Evolutionary conservation across 2,329 filamentous ascomycete genomes (phyloP), one percentile per base, ranked within the genome.

Genomic region (Claviceps sp.): DNA sequence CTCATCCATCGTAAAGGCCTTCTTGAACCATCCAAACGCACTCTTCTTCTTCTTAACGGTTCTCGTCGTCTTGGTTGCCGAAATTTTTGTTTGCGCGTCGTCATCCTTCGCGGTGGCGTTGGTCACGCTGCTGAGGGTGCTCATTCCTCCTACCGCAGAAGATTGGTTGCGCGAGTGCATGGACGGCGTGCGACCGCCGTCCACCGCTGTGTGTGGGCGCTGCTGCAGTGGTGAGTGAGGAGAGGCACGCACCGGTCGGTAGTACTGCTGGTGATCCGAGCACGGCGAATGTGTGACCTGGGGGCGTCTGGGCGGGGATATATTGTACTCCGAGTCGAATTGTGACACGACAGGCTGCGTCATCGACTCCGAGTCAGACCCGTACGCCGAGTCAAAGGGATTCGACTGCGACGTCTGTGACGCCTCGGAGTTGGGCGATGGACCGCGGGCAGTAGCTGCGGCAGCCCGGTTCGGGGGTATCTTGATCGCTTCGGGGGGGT

Each of bases 21-120:
- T 84, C 65, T 83, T 84, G 52, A 84, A 64, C 81, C 81, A 84
- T 2, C 80, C 81, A 60, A 84, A 82, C 1, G 79, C 78, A 58
- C 81, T 83, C 56, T 78, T 75, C 70, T 84, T 84, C 70, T 83
- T 84, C 64, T 83, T 83, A 5, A 82, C 61, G 40, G 72, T 67
- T 52, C 70, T 63, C 18, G 61, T 63, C 1, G 64, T 61, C 22
- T 61, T 59, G 43, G 58, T 59, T 16, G 55, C 62, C n/a, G 57
- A 60, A 50, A 51, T 60, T 55, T 56, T 62, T 16, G 58, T 59
- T 8, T 59, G 57, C 9, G 62, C 57, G n/a, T 62, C 57, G 1
- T 68, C 67, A 42, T 73, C 67, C 41, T 73, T 68, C 22, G 69
- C 64, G 1, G 71, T 73, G 48, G 74, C 67, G 1, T 71, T 72